These are phyloP conservation scores for Camellia oleifera DNA, from an alignment of 179 eudicot genomes.

Conservation along the genomic window DNA sequence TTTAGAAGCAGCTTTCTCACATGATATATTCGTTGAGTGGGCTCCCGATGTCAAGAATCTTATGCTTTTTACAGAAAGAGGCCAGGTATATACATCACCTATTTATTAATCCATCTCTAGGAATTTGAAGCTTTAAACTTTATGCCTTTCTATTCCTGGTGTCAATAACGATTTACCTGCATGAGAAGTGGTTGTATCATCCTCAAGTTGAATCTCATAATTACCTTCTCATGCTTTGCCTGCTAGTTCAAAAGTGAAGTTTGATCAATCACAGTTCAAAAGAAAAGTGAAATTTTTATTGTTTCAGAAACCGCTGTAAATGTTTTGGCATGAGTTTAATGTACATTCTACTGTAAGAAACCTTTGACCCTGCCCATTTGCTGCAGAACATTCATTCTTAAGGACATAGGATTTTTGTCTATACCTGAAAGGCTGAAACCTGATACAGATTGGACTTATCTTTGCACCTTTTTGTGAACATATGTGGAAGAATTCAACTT, in stretches of 20 bases:
- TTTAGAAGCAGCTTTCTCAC: constrained; percentile 94
- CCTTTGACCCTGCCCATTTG: background rate
- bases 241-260: background rate
- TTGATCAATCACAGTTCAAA: background rate
- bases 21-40: constrained; percentile 96
- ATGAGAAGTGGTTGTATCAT: background rate
- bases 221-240: background rate
- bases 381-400: background rate
- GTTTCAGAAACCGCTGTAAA: background rate
- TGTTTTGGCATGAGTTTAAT: background rate
- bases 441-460: background rate
- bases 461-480: background rate
- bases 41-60: constrained; percentile 90
- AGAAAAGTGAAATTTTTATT: no score
- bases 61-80: constrained; percentile 95
- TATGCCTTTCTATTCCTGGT: background rate
- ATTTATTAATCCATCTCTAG: background rate
- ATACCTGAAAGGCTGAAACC: constrained; percentile 2
- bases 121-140: background rate
- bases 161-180: background rate
- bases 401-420: background rate
- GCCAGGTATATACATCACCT: constrained; percentile 58
- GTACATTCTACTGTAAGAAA: background rate
- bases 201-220: constrained; percentile 7
- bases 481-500: background rate